These are phyloP conservation scores for Exophiala lecanii-corni DNA, from an alignment of 2,329 filamentous ascomycete genomes.

Conservation along the genomic window DNA sequence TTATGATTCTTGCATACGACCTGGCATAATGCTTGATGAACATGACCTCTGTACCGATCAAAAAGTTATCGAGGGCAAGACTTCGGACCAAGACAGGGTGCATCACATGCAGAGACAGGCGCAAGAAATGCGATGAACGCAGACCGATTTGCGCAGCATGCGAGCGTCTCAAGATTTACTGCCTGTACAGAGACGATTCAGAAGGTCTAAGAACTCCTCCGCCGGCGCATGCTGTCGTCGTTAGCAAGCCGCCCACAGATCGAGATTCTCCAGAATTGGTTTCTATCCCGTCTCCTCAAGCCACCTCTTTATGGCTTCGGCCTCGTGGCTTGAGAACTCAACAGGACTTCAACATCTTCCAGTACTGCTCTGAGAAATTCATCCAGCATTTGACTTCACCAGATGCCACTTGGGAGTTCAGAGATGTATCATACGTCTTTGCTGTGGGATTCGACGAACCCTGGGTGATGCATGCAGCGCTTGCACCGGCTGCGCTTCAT, in stretches of 20 bases:
- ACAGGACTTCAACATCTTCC: constrained; percentile 19
- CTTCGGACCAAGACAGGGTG: constrained; percentile 22
- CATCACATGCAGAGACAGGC: constrained; percentile 13
- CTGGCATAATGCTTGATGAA: background rate
- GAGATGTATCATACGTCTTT: constrained; percentile 14
- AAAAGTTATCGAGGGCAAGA: constrained; percentile 11
- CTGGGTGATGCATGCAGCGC: constrained; percentile 20
- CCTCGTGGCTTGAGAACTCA: constrained; percentile 12
- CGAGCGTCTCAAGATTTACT: constrained; percentile 20
- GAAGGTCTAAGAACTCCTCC: background rate
- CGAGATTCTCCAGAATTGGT: background rate
- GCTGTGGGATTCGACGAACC: constrained; percentile 16
- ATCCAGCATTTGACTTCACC: constrained; percentile 14
- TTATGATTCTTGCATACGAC: background rate
- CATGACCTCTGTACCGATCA: background rate
- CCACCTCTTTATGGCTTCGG: constrained; percentile 5
- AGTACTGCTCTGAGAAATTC: constrained; percentile 17
- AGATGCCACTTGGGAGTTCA: constrained; percentile 15
- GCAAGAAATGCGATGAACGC: constrained; percentile 29
- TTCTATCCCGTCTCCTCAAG: background rate
- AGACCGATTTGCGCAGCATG: constrained; percentile 30
- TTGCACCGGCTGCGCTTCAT: constrained; percentile 20
- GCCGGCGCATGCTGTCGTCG: background rate
- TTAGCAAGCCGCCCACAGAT: background rate
- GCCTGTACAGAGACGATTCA: constrained; percentile 24